Conservation (phyloP, 2,329 filamentous ascomycete genomes). For the Orbilia oligospora region DNA sequence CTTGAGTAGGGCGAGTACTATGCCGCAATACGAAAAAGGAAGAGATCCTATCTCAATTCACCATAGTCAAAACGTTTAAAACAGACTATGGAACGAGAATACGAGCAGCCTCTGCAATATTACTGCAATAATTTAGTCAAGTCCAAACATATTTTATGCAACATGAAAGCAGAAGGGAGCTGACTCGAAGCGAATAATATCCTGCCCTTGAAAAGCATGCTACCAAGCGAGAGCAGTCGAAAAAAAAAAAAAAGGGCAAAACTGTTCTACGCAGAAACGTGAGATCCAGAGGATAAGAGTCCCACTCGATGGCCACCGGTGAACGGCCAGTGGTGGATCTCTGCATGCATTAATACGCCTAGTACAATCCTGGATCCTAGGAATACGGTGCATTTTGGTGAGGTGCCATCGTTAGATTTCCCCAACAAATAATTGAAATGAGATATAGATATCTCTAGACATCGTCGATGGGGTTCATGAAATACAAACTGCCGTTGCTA, state of each 20-base stretch:
- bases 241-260: conserved; percentile 22
- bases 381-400: conserved; percentile 52
- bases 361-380: conserved; percentile 48
- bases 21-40: conserved; percentile 4
- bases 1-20: not conserved
- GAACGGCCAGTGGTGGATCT: conserved; percentile 45
- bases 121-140: conserved; percentile 50
- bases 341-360: conserved; percentile 45
- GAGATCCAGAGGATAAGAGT: conserved; percentile 37
- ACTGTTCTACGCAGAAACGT: conserved; percentile 12
- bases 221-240: conserved; percentile 35
- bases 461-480: conserved; percentile 20
- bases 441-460: conserved; percentile 36
- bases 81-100: conserved; percentile 22
- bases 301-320: conserved; percentile 11
- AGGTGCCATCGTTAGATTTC: conserved; percentile 44
- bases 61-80: conserved; percentile 3
- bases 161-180: conserved; percentile 3
- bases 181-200: conserved; percentile 55
- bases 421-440: conserved; percentile 56
- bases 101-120: conserved; percentile 37
- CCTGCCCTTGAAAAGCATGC: conserved; percentile 46
- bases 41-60: not conserved
- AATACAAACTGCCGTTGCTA: not conserved
- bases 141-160: conserved; percentile 29